Evolutionary conservation across 768 basidiomycete genomes (phyloP).

Genomic region (Termitomyces sp.): DNA sequence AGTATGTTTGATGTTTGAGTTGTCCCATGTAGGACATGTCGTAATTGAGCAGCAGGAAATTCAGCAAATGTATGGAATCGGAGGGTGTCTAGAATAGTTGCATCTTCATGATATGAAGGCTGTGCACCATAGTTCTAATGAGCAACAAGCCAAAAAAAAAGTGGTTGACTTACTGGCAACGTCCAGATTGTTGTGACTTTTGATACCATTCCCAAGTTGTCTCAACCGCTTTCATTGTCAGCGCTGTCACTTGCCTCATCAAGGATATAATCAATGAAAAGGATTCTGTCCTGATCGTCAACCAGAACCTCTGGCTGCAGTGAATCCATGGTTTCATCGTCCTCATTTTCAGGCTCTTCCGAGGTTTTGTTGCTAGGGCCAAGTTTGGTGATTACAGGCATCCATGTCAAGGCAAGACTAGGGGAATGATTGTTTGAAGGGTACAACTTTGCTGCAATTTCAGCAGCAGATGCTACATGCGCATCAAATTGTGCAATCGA

Average conservation of each 20-base stretch:
- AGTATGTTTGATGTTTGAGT: background rate
- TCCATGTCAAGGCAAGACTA: too few species aligned
- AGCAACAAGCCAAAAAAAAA: background rate
- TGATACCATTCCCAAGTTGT: background rate
- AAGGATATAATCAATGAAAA: too few species aligned
- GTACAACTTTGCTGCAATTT: too few species aligned
- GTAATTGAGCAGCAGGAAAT: background rate
- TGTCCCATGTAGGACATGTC: background rate
- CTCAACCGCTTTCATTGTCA: background rate
- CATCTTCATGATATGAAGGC: background rate
- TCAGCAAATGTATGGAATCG: background rate
- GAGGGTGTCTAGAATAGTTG: background rate
- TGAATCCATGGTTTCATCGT: too few species aligned
- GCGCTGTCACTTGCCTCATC: background rate
- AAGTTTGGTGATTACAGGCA: too few species aligned
- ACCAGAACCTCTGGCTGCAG: too few species aligned
- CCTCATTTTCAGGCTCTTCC: too few species aligned
- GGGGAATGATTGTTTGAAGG: too few species aligned
- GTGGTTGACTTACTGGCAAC: background rate
- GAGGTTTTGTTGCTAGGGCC: too few species aligned
- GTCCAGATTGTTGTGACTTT: background rate
- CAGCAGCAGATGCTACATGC: background rate
- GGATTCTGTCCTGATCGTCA: too few species aligned
- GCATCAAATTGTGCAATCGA: conserved; percentile 4
- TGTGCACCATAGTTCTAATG: background rate